phyloP scores from a whole-genome alignment of 148 eudicot genomes.

The Pharnaceum exiguum region DNA sequence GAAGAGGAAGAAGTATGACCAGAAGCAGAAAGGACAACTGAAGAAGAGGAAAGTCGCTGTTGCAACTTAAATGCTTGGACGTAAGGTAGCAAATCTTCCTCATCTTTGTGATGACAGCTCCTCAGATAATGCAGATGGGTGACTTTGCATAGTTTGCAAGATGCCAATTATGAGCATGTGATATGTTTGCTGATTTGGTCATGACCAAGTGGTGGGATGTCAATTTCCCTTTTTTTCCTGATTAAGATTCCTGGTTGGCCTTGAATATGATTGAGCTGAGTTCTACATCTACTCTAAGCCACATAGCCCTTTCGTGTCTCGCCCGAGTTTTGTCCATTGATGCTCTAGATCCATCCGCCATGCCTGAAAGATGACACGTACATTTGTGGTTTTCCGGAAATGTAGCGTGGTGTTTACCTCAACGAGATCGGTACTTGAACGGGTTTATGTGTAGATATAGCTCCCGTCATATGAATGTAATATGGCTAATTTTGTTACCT shows the following conservation, averaged over 20 bases:
- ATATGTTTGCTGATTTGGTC: slow-evolving; percentile 30
- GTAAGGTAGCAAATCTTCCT: slow-evolving; percentile 26
- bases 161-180: slow-evolving; percentile 31
- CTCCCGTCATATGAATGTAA: slow-evolving; percentile 14
- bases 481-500: slow-evolving; percentile 4
- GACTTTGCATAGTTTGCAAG: slow-evolving; percentile 3
- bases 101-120: slow-evolving; percentile 25
- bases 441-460: neutral
- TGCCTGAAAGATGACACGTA: neutral
- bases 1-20: slow-evolving; percentile 70
- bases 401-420: neutral
- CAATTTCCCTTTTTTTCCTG: slow-evolving; percentile 5
- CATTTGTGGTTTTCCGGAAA: slow-evolving; percentile 4
- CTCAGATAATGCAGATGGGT: slow-evolving; percentile 9
- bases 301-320: neutral
- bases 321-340: neutral
- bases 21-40: slow-evolving; percentile 38
- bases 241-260: slow-evolving; percentile 9
- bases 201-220: slow-evolving; percentile 14
- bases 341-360: neutral
- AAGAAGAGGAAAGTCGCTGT: slow-evolving; percentile 47
- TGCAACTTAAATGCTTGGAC: slow-evolving; percentile 22
- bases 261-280: slow-evolving; percentile 8
- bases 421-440: neutral
- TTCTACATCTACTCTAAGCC: slow-evolving; percentile 1